Conservation (phyloP, 495 filamentous ascomycete species). For the Aspergillus bertholletiae region DNA sequence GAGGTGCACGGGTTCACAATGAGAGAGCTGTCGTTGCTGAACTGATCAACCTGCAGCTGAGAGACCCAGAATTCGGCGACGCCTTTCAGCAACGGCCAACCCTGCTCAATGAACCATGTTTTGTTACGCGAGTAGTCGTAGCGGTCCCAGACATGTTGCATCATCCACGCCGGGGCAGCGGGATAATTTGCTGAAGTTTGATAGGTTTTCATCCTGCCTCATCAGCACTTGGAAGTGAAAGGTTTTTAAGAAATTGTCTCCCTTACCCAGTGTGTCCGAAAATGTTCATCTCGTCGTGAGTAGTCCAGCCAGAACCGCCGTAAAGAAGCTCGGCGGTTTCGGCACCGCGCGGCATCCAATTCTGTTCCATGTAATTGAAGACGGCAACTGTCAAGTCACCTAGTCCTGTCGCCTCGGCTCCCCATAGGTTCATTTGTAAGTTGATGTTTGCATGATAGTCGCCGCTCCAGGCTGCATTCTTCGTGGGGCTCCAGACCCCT, state of each 20-base stretch:
- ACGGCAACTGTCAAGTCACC: slow-evolving; percentile 26
- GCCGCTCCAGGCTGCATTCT: slow-evolving; percentile 37
- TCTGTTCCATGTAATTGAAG: slow-evolving; percentile 48
- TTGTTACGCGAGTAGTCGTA: slow-evolving; percentile 43
- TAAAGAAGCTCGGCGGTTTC: slow-evolving; percentile 49
- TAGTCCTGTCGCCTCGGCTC: slow-evolving; percentile 34
- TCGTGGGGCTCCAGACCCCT: slow-evolving; percentile 36
- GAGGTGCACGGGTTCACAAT: slow-evolving; percentile 51
- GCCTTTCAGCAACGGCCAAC: slow-evolving; percentile 48
- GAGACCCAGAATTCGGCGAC: slow-evolving; percentile 46
- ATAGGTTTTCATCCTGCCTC: slow-evolving; percentile 32
- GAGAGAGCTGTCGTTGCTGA: slow-evolving; percentile 46
- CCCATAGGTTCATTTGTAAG: slow-evolving; percentile 52
- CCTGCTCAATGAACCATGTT: slow-evolving; percentile 35
- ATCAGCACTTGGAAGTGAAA: not conserved
- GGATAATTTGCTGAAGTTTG: slow-evolving; percentile 42
- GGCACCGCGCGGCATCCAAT: slow-evolving; percentile 46
- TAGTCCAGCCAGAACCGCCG: slow-evolving; percentile 43
- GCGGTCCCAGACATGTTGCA: slow-evolving; percentile 48
- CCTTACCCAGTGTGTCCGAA: slow-evolving; percentile 45
- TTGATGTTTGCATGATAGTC: slow-evolving; percentile 53
- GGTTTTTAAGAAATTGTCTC: not conserved
- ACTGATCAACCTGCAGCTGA: slow-evolving; percentile 38
- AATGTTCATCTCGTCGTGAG: slow-evolving; percentile 45
- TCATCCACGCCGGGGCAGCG: slow-evolving; percentile 45